phyloP scores from a whole-genome alignment of 306 rosid species.

The Cyclanthera cordifolia region DNA sequence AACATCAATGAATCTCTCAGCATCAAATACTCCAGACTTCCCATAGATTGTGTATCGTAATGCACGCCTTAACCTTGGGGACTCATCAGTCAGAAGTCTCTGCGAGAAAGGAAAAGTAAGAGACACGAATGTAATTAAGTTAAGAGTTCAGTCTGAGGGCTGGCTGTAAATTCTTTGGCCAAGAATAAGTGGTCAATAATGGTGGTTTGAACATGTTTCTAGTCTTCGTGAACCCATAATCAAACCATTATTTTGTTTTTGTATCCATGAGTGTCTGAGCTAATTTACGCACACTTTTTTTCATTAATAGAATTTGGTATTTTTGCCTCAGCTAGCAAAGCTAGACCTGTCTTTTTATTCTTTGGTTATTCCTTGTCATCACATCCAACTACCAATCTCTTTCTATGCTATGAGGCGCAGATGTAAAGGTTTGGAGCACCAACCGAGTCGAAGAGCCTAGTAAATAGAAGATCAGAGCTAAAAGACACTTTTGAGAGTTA shows the following conservation, averaged over 20 bases:
- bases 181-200: not conserved
- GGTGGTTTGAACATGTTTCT: not conserved
- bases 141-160: not conserved
- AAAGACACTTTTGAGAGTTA: too few species aligned
- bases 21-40: constrained; percentile 84
- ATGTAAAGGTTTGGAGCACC: too few species aligned
- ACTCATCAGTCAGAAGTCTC: constrained; percentile 98
- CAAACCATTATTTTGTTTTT: not conserved
- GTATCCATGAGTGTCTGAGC: too few species aligned
- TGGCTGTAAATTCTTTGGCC: not conserved
- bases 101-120: constrained; percentile 23
- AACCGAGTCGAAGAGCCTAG: too few species aligned
- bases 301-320: too few species aligned
- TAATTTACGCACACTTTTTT: too few species aligned
- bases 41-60: constrained; percentile 91
- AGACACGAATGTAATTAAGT: not conserved
- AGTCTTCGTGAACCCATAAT: not conserved
- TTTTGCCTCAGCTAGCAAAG: too few species aligned
- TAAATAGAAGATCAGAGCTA: too few species aligned
- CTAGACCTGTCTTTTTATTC: too few species aligned
- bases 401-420: too few species aligned
- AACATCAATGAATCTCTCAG: constrained; percentile 95
- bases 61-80: constrained; percentile 82
- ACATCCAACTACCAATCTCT: too few species aligned
- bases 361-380: too few species aligned